Base-by-base conservation (phyloP, 345 rosid species). In the Linum lewisii region DNA sequence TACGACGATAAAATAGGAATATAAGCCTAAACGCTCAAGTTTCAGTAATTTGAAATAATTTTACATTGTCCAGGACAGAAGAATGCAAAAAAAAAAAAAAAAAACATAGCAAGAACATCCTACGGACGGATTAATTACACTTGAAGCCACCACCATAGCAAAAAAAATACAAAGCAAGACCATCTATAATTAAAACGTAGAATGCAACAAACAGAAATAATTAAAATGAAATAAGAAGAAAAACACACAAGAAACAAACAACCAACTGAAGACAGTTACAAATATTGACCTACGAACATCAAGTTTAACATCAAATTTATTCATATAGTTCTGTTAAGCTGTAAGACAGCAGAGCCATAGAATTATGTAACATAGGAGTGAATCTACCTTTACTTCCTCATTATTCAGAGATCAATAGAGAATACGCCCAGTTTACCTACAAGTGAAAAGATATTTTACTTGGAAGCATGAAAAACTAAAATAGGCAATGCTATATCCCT, bases 371-470 rank as follows among this genome's bases (percentile, higher is more conserved):
- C 66, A 29, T 75, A 68, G 57, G 79, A 66, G 71, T 74, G 99
- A 78, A 83, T 73, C 99, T 94, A 94, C 99, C 97, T 90, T 93
- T 79, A 90, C 81, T 79, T 87, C 87, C 88, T 78, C 95, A 82
- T 82, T 82, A 83, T 84, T 92, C 97, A 90, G 99, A 80, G 99
- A 84, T 83, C 90, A 85, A 87, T 75, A 83, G 78, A 86, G 88
- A 83, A 83, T 60, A 89, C 88, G 95, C 81, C 99, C 88, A 85
- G 82, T 79, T 93, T 86, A 87, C 99, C 99, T 94, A 94, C 99
- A 94, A 94, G 84, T 77, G 64, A 87, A 82, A 94, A 90, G 86
- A 84, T 82, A 87, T 77, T 81, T 87, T 70, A 90, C 79, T 87
- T 77, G 87, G 90, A 80, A 84, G 86, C 59, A 78, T 66, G 79